phyloP scores from a whole-genome alignment of 768 basidiomycete genomes.

The Termitomyces heimii region DNA sequence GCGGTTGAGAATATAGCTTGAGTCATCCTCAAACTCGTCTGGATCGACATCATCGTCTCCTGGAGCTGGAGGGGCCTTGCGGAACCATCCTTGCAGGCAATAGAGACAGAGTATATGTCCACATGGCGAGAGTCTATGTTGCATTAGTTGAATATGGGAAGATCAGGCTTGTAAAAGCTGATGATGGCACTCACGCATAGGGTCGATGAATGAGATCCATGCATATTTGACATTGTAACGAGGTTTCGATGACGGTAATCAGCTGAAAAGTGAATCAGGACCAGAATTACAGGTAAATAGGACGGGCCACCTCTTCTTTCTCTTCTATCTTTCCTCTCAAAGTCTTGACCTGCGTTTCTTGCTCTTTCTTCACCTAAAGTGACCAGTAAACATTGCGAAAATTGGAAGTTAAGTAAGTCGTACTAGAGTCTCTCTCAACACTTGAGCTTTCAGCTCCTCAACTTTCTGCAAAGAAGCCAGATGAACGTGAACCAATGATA shows the following conservation, averaged over 20 bases:
- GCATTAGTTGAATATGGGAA: slow-evolving; percentile 2
- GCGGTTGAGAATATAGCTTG: slow-evolving; percentile 46
- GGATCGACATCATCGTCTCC: slow-evolving; percentile 33
- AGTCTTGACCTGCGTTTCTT: slow-evolving; percentile 36
- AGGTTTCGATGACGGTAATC: slow-evolving; percentile 48
- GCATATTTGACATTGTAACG: slow-evolving; percentile 72
- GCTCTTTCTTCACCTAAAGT: slow-evolving; percentile 37
- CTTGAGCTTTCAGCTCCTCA: slow-evolving; percentile 44
- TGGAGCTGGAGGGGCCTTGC: slow-evolving; percentile 45
- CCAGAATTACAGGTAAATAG: neutral
- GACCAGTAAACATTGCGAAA: neutral
- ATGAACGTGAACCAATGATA: slow-evolving; percentile 1
- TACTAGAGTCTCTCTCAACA: slow-evolving; percentile 33
- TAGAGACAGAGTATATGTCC: slow-evolving; percentile 71
- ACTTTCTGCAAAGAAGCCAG: slow-evolving; percentile 33
- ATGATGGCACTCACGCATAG: slow-evolving; percentile 46
- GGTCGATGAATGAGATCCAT: slow-evolving; percentile 64
- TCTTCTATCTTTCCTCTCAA: slow-evolving; percentile 42
- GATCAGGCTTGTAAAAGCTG: neutral
- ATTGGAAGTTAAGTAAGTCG: neutral
- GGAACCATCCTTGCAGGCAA: slow-evolving; percentile 78
- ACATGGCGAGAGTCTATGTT: slow-evolving; percentile 60
- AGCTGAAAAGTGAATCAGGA: slow-evolving; percentile 28
- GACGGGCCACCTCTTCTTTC: slow-evolving; percentile 45
- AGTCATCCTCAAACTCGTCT: slow-evolving; percentile 27